Evolutionary conservation across 2,329 filamentous ascomycete species (phyloP), one percentile per base, ranked within the genome.

Genomic region (Talaromyces sp.): DNA sequence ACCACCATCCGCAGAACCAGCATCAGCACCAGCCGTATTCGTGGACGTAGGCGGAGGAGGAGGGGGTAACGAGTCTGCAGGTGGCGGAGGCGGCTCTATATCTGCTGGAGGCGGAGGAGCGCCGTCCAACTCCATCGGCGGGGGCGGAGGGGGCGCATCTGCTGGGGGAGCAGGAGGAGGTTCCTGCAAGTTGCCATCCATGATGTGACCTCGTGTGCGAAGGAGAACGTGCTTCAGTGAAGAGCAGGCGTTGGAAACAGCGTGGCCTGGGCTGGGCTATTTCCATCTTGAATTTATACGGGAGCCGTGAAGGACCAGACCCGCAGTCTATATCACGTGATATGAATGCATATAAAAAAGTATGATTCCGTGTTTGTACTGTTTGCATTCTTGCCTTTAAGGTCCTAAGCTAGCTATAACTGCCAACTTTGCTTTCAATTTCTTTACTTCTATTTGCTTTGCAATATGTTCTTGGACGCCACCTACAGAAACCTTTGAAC

Each of bases 141-240:
- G 72, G 46, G 72, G 73, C 14, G 76, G 76, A 59, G 77, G 77
- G 26, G 77, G 75, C 48, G 55, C 55, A 12, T 78, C 76, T 48
- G 77, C 78, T 48, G 79, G 80, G 61, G 79, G 79, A 35, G 73
- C 71, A 61, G 72, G 69, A 59, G 74, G 73, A 21, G 75, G 72
- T 32, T 76, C 74, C 58, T 71, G 68, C 46, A 66, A 69, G 63
- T 73, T 73, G 46, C 64, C 69, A 56, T 74, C 71, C 75, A 77
- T 77, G 27, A 55, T 71, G 31, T 29, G 27, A 19, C 43, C 43
- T 24, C 43, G n/a, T 46, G 43, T 46, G 43, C 19, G 43, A 24
- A 24, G 35, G 35, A 38, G 35, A n/a, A 17, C 27, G 31, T 53
- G 26, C 19, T 24, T 9, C 6, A 27, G 48, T 7, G 24, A 50